Conservation (phyloP, 371 early-diverging fungal genomes). For the Mortierella polycephala region DNA sequence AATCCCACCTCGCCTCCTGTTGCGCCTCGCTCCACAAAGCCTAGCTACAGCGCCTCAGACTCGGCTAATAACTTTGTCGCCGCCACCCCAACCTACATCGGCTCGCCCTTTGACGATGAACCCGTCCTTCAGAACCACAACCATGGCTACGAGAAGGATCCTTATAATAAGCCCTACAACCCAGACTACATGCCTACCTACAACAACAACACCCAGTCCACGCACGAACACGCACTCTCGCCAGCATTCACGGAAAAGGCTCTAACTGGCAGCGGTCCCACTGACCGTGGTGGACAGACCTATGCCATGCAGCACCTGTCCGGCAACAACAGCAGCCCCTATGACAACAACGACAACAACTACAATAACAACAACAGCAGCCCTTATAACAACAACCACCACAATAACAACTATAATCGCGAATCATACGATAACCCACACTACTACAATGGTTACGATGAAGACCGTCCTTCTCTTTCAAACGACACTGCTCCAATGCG, state of each 20-base stretch:
- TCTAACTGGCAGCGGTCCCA: slow-evolving; percentile 6
- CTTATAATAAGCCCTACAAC: slow-evolving; percentile 39
- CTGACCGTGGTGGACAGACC: slow-evolving; percentile 11
- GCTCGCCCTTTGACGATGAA: slow-evolving; percentile 52
- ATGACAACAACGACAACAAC: background rate
- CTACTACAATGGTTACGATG: slow-evolving; percentile 53
- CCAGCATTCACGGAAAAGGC: slow-evolving; percentile 33
- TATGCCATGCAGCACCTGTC: slow-evolving; percentile 45
- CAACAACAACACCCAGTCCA: slow-evolving; percentile 7
- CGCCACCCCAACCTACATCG: slow-evolving; percentile 30
- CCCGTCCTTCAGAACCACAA: slow-evolving; percentile 15
- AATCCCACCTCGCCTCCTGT: slow-evolving; percentile 13
- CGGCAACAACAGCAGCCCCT: slow-evolving; percentile 3
- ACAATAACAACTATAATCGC: slow-evolving; percentile 10
- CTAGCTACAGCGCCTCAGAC: slow-evolving; percentile 8
- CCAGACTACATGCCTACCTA: slow-evolving; percentile 33
- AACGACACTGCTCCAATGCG: slow-evolving; percentile 53
- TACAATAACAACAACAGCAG: background rate
- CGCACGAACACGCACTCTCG: slow-evolving; percentile 37
- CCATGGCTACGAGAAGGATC: slow-evolving; percentile 19
- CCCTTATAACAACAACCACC: slow-evolving; percentile 20
- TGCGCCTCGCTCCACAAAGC: slow-evolving; percentile 20
- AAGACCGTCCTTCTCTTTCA: slow-evolving; percentile 50
- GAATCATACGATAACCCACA: slow-evolving; percentile 10
- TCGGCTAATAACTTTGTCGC: slow-evolving; percentile 17